phyloP scores from a whole-genome alignment of 108 stramenopile species.

The Parmales sp. region DNA sequence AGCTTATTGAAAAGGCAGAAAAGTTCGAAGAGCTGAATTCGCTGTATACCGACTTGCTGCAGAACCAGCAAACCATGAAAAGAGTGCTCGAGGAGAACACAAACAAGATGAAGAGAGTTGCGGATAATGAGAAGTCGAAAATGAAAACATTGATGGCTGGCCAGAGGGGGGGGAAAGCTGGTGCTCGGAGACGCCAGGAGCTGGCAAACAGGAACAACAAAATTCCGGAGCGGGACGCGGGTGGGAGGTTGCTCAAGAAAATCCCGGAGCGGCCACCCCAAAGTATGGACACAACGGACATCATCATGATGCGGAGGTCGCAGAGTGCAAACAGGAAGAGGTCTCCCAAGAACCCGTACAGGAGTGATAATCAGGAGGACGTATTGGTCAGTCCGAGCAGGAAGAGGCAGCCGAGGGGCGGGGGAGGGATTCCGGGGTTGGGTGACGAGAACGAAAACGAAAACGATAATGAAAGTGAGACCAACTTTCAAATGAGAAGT shows the following conservation, averaged over 20 bases:
- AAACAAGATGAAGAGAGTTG: not conserved
- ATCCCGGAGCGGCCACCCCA: no score
- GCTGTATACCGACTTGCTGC: not conserved
- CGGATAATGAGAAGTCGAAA: not conserved
- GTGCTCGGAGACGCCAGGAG: no score
- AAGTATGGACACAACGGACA: no score
- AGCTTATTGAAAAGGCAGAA: not conserved
- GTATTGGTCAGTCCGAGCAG: not conserved
- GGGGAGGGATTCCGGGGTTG: no score
- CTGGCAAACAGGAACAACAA: not conserved
- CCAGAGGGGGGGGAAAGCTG: not conserved
- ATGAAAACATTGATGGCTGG: constrained; percentile 6
- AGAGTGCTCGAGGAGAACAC: not conserved
- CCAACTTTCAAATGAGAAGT: no score
- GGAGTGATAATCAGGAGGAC: not conserved
- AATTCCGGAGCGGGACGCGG: not conserved
- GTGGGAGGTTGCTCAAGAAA: not conserved
- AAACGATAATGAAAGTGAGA: no score
- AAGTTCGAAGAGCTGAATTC: not conserved
- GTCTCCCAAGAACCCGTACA: not conserved
- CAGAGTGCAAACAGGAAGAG: not conserved
- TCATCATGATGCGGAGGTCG: not conserved
- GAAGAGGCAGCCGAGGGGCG: not conserved
- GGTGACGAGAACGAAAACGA: no score
- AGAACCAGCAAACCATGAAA: not conserved